Percentiles rank a stretch among this genome's conserved stretches.
phyloP scores from a whole-genome alignment of 129 eudicot genomes.

The Saussurea involucrata region DNA sequence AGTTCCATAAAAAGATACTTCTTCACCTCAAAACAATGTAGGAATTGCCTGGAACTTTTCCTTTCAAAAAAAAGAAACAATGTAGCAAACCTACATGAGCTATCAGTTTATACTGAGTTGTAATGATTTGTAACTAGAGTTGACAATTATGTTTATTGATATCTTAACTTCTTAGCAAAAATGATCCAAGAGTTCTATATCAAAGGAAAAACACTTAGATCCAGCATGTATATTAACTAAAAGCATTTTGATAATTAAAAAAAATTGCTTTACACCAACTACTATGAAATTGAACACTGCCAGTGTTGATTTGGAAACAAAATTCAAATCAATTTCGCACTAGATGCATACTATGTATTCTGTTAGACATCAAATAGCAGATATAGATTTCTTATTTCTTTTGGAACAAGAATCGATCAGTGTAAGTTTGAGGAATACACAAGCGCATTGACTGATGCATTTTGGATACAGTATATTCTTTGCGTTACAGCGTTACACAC shows the following conservation, averaged over 20 bases:
- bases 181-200: too few species aligned
- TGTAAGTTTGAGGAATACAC: not conserved
- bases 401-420: not conserved
- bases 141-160: not conserved
- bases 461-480: too few species aligned
- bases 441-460: too few species aligned
- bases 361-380: not conserved
- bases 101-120: not conserved
- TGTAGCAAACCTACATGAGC: not conserved
- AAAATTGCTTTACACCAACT: too few species aligned
- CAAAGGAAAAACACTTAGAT: not conserved
- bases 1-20: not conserved
- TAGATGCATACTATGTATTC: not conserved
- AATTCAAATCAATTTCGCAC: not conserved
- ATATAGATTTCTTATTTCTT: not conserved
- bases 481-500: too few species aligned
- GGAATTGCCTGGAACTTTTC: too few species aligned
- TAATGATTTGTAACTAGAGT: not conserved
- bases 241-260: not conserved
- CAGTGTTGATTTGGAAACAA: not conserved
- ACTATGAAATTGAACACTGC: not conserved
- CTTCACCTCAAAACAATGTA: not conserved
- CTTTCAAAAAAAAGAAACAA: too few species aligned
- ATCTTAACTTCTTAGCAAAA: too few species aligned
- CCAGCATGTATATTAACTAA: not conserved